Evolutionary conservation across 2,329 filamentous ascomycete genomes (phyloP), one percentile per base, ranked within the genome.

Genomic region (Amesomyces nigricolor): DNA sequence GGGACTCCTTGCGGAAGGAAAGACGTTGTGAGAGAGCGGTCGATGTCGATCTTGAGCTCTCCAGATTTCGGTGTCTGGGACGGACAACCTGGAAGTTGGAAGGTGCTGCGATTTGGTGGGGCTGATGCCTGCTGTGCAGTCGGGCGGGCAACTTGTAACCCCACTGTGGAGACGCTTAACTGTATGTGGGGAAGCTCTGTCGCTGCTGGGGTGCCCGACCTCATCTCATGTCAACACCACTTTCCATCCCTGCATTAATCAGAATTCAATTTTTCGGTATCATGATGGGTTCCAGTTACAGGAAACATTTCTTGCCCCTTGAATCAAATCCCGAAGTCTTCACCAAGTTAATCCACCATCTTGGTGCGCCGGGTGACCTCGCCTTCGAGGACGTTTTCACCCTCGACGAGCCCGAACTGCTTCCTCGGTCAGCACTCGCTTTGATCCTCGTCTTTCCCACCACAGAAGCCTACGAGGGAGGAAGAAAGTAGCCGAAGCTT

Each of bases 361-460:
- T 88, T 26, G 85, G 85, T 49, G 76, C 86, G 37, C 79, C 83
- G 2, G 64, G 70, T 19, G 70, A 71, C 40, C 72, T 89, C 16
- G 73, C 75, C 60, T 89, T 88, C 74, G 78, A 85, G 65, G 86
- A 89, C 66, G 81, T 89, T 67, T 87, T 79, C 72, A 82, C 80
- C 56, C 81, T 89, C 65, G 79, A 84, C 67, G 85, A 89, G 35
- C 80, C 82, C 0, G 78, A 84, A 19, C 17, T 19, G 40, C 78
- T 88, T 4, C 83, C 85, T 0, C 81, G 83, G 7, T 85, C 86
- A 14, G 81, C 82, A 2, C 73, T 85, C 62, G 85, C 85, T 11
- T 77, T 88, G 43, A 78, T 89, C 48, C 79, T 89, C 62, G 81
- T 88, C 63, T 87, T 87, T 67, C 84, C 85, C 38, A 78, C 86